Evolutionary conservation across 2,329 filamentous ascomycete genomes (phyloP).

Genomic region (Microascus cirrosus): DNA sequence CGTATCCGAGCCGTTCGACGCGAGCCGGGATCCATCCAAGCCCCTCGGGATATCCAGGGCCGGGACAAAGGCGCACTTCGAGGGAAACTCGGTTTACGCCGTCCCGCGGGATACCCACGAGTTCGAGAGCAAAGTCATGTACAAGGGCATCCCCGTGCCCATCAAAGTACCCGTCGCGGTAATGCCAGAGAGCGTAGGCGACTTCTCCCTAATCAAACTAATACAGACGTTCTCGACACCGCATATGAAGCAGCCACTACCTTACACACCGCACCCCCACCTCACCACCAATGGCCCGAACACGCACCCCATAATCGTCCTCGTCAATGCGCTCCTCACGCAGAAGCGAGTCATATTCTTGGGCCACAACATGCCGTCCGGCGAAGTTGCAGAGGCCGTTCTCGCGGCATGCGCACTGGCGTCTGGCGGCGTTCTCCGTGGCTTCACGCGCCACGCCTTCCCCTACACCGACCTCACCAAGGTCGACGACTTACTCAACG

Average conservation of each 20-base stretch:
- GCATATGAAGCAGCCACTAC: conserved; percentile 71
- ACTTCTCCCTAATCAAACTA: conserved; percentile 94
- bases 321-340: conserved; percentile 88
- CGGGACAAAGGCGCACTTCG: conserved; percentile 51
- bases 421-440: conserved; percentile 81
- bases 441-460: conserved; percentile 93
- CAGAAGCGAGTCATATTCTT: conserved; percentile 96
- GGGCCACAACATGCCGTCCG: conserved; percentile 88
- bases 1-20: conserved; percentile 29
- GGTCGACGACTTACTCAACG: conserved; percentile 89
- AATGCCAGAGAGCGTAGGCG: conserved; percentile 90
- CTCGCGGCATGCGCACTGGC: conserved; percentile 90
- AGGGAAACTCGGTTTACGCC: conserved; percentile 55
- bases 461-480: conserved; percentile 97
- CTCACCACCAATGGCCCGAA: conserved; percentile 81
- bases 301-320: conserved; percentile 89
- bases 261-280: conserved; percentile 80
- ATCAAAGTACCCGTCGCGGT: conserved; percentile 92
- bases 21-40: conserved; percentile 34
- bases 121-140: conserved; percentile 89
- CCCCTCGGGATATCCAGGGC: conserved; percentile 42
- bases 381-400: conserved; percentile 95
- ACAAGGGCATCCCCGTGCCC: conserved; percentile 92
- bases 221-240: conserved; percentile 86
- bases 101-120: conserved; percentile 93